Conservation (phyloP, 2,329 filamentous ascomycete species). For the Ophiostoma montium region DNA sequence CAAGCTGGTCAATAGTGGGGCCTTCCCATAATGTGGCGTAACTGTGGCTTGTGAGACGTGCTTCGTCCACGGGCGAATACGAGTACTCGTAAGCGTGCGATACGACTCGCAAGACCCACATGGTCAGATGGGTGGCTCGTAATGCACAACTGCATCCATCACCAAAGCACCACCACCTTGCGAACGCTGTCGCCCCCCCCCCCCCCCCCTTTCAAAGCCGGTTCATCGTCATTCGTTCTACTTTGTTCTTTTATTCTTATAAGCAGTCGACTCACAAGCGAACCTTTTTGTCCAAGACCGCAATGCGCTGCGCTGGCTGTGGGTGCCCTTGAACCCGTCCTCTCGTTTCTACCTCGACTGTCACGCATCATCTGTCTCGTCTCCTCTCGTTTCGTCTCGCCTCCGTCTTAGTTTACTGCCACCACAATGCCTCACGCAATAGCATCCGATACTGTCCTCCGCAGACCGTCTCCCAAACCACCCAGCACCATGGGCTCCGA, state of each 20-base stretch:
- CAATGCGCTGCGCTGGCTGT: slow-evolving; percentile 6
- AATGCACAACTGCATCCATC: background rate
- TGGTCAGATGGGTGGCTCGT: background rate
- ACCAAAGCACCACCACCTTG: no score
- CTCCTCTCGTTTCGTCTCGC: background rate
- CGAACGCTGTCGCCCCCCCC: no score
- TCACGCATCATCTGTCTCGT: background rate
- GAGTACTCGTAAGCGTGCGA: no score
- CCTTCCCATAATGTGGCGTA: background rate
- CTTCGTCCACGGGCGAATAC: no score
- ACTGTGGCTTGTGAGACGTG: background rate
- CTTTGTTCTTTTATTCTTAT: no score
- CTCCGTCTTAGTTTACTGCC: background rate
- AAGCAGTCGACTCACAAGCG: background rate
- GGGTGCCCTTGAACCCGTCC: slow-evolving; percentile 6
- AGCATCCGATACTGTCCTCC: slow-evolving; percentile 1
- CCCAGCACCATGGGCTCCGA: slow-evolving; percentile 10
- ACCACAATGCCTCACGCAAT: slow-evolving; percentile 13
- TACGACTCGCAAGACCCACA: no score
- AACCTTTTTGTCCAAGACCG: background rate
- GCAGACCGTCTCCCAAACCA: slow-evolving; percentile 4
- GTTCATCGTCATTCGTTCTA: no score
- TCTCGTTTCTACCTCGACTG: slow-evolving; percentile 3
- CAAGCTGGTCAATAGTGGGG: background rate
- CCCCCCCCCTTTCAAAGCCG: no score